Conservation (phyloP, 2,329 filamentous ascomycete species). For the Clarireedia homoeocarpa region DNA sequence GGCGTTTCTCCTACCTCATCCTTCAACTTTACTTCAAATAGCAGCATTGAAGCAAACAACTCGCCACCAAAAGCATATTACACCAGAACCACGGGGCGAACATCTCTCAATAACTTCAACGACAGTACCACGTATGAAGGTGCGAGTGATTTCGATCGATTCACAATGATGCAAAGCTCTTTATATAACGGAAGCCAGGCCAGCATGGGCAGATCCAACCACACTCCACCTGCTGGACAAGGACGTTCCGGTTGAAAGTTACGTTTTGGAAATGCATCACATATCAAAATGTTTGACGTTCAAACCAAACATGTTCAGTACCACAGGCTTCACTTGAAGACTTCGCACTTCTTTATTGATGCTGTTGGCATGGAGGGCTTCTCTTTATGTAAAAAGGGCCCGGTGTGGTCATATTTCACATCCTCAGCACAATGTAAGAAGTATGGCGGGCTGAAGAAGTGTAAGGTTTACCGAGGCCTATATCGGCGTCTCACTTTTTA, state of each 20-base stretch:
- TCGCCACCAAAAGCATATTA: conserved; percentile 11
- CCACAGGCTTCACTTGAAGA: conserved; percentile 12
- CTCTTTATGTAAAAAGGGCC: not conserved
- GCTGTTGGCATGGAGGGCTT: not conserved
- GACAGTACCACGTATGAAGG: conserved; percentile 21
- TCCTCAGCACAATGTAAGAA: conserved; percentile 6
- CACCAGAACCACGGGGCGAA: conserved; percentile 3
- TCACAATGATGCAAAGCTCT: conserved; percentile 27
- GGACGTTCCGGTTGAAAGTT: conserved; percentile 17
- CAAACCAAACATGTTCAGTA: not conserved
- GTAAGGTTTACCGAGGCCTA: not conserved
- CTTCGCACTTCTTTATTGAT: not conserved
- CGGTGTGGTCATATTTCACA: not conserved
- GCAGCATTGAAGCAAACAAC: conserved; percentile 44
- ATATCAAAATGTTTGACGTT: conserved; percentile 11
- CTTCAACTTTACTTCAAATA: conserved; percentile 39
- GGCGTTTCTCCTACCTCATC: conserved; percentile 15
- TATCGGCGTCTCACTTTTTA: conserved; percentile 11
- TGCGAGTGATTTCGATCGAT: conserved; percentile 22
- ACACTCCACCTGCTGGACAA: conserved; percentile 41
- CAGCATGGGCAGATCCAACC: conserved; percentile 29
- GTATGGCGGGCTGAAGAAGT: not conserved
- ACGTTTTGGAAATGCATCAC: too few relatives aligned
- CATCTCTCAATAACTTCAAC: conserved; percentile 14
- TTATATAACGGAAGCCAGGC: conserved; percentile 21